Base-by-base conservation (phyloP, 2,329 filamentous ascomycete species). In the Colletotrichum echinochloae region DNA sequence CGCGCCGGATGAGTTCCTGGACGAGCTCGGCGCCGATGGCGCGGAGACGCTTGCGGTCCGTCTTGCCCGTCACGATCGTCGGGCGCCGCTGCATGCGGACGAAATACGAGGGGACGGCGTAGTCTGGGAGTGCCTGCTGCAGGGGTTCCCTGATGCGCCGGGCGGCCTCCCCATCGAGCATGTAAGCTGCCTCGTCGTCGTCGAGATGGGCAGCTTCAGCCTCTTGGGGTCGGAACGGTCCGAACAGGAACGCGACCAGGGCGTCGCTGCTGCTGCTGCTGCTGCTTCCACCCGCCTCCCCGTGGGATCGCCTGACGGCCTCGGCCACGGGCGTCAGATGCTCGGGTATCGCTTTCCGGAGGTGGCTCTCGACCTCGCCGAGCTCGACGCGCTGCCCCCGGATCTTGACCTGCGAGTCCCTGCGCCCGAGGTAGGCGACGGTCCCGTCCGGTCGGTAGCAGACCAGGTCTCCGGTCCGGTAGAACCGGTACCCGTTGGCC, bases 311-410 rank as follows among this genome's bases (percentile, higher is more conserved):
- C 44, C 37, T 48, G 44, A 69, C 55, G 62, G 57, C 61, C 44
- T 66, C 55, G 16, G 55, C 49, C n/a, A 69, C 60, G 30, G 60
- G 46, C 16, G 56, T 11, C 35, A 57, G 52, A 20, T 56, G 59
- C 1, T 18, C 9, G 6, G 59, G 59, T 5, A 61, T 41, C 18
- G n/a, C 41, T 9, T 61, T 46, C 20, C 59, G 59, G 16, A 61
- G 46, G 16, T 61, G 59, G 28, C 41, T 61, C 18, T 79, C 77
- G 3, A 79, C 73, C 33, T 79, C 77, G 0, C 61, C 74, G 6
- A 75, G 59, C 65, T 79, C 78, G 18, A 79, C 64, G 4, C 78
- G 75, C 9, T 79, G 73, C 7, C 77, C 77, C 23, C 77, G 73
- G 28, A 79, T 65, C 68, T 75, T 75, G 55, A 75, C 73, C 60